Evolutionary conservation across 768 basidiomycete species (phyloP), one percentile per base, ranked within the genome.

Genomic region (Agrocybe pediades): DNA sequence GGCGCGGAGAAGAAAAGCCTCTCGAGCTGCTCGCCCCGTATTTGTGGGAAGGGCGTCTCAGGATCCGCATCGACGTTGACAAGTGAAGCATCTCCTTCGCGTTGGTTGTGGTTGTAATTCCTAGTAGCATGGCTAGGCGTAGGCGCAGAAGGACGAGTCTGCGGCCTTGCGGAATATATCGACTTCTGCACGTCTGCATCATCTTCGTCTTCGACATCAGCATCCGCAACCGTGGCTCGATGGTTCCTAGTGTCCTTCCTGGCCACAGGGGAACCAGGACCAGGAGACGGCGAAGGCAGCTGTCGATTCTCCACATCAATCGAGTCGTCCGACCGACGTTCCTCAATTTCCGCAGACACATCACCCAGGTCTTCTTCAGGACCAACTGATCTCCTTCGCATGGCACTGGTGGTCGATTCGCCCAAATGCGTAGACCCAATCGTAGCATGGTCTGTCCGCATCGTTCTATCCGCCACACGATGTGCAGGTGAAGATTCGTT

Each of bases 1-100:
- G 89, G 87, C 1, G 87, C 84, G 42, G 85, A 84, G 70, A 91
- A 92, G 73, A 95, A 94, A 46, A 95, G 70, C 0, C 81, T 77
- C 64, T 96, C 92, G 33, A 93, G 78, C 40, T 81, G 84, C 41
- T 83, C 83, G 8, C 90, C 92, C 19, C 88, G 83, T 41, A 95
- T 94, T 54, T 85, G 82, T 0, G 94, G 94, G 73, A 97, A 93
- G 1, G 90, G 86, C 0, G 84, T 78, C 23, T 74, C 75, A 7
- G 60, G 56, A 41, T 67, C 68, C 39, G 39, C 11, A 30, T 46
- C 53, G 54, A 44, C 49, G 44, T n/a, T n/a, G n/a, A n/a, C n/a
- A n/a, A n/a, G n/a, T n/a, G n/a, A n/a, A n/a, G n/a, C n/a, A n/a
- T 41, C 55, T 51, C 33, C 53, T 15, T 36, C 13, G n/a, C 51